A percentile compares a stretch with the other conserved stretches of the same genome.
Conservation (phyloP, 257 asterid genomes). For the Anisodus tanguticus region DNA sequence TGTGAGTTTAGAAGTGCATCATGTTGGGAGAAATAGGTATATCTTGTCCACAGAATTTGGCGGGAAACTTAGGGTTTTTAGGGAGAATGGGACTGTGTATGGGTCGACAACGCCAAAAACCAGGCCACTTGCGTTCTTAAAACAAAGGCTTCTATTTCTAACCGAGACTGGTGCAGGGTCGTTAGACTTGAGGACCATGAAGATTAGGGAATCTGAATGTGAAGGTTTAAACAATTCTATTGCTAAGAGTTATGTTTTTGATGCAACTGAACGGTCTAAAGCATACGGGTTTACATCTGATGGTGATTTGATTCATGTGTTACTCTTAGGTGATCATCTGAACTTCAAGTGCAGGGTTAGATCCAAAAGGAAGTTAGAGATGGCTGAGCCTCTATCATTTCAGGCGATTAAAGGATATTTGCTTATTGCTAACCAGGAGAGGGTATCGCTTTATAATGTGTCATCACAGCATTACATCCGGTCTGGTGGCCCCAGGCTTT, state of each 20-base stretch:
- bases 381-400: constrained; percentile 63
- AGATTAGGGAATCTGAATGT: constrained; percentile 77
- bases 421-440: constrained; percentile 61
- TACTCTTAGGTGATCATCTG: constrained; percentile 79
- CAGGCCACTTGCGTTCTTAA: constrained; percentile 77
- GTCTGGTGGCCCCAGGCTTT: constrained; percentile 67
- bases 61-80: constrained; percentile 67
- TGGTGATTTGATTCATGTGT: constrained; percentile 77
- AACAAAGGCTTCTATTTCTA: constrained; percentile 90
- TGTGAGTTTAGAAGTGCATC: constrained; percentile 70
- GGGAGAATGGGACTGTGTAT: constrained; percentile 67
- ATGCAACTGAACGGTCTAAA: constrained; percentile 78
- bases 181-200: constrained; percentile 91
- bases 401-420: constrained; percentile 88
- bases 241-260: constrained; percentile 70
- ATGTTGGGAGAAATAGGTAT: constrained; percentile 80
- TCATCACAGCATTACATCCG: constrained; percentile 88
- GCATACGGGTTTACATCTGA: constrained; percentile 80
- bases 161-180: constrained; percentile 95
- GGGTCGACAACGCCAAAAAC: constrained; percentile 65
- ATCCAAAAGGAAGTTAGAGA: constrained; percentile 70
- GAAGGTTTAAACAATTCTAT: constrained; percentile 78
- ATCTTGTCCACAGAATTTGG: constrained; percentile 59
- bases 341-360: constrained; percentile 91
- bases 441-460: constrained; percentile 70